Evolutionary conservation across 352 stramenopile genomes (phyloP).

Genomic region (Pythium phragmitis): DNA sequence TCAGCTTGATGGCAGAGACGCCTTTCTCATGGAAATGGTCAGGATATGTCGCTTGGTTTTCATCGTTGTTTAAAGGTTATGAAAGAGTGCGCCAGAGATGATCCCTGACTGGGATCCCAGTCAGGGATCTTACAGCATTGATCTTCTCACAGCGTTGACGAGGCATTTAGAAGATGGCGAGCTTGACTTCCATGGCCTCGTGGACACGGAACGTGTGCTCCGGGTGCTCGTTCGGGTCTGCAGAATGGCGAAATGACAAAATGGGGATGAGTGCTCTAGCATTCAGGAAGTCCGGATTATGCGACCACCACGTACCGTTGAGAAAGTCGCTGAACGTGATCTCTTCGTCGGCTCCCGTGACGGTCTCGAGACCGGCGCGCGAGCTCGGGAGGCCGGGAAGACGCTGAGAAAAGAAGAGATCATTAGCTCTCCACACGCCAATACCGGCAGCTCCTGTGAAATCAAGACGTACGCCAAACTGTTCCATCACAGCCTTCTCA

Average conservation of each 20-base stretch:
- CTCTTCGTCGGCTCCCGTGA: slow-evolving; percentile 77
- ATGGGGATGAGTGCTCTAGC: not conserved
- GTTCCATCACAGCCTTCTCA: slow-evolving; percentile 85
- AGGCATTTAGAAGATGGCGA: slow-evolving; percentile 79
- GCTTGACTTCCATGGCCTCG: slow-evolving; percentile 89
- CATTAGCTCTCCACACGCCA: not conserved
- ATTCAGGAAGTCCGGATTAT: not conserved
- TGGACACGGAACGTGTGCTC: slow-evolving; percentile 83
- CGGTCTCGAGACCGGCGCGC: slow-evolving; percentile 68
- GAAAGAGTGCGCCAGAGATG: not conserved
- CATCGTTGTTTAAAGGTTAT: slow-evolving; percentile 1
- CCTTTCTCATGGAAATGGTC: not conserved
- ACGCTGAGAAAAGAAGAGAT: slow-evolving; percentile 36
- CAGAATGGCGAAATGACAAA: not conserved
- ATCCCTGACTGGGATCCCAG: no score
- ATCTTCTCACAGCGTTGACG: no score
- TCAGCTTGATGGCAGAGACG: not conserved
- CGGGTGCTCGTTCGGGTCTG: slow-evolving; percentile 78
- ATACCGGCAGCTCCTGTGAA: not conserved
- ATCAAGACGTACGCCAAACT: slow-evolving; percentile 57
- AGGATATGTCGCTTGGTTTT: not conserved
- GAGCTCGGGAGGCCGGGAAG: slow-evolving; percentile 83
- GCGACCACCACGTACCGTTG: slow-evolving; percentile 46
- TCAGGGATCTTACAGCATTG: no score
- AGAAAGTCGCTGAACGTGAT: slow-evolving; percentile 83